Evolutionary conservation across 1,284 basidiomycete genomes (phyloP).

Genomic region (Irpex lacteus): DNA sequence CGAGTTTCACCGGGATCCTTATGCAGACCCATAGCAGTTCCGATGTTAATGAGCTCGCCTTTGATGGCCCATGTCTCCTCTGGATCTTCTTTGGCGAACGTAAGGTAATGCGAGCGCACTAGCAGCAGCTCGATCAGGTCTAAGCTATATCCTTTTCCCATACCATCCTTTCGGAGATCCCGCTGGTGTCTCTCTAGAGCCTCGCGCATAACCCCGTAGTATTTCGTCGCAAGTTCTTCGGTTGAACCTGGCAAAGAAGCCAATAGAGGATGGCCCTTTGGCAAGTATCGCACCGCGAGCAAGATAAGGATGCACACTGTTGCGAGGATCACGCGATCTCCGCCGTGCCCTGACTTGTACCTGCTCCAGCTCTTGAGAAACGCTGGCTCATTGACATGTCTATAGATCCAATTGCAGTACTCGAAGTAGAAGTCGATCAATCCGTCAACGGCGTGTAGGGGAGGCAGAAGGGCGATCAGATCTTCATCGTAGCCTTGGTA

Average conservation of each 20-base stretch:
- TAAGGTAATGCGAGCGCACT: constrained; percentile 66
- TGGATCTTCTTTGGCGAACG: constrained; percentile 66
- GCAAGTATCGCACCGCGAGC: constrained; percentile 68
- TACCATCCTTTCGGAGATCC: constrained; percentile 42
- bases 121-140: constrained; percentile 75
- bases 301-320: constrained; percentile 71
- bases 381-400: constrained; percentile 62
- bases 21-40: constrained; percentile 77
- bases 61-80: constrained; percentile 76
- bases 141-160: constrained; percentile 52
- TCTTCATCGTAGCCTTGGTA: constrained; percentile 55
- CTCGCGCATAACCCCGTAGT: constrained; percentile 62
- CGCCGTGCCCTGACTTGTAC: constrained; percentile 61
- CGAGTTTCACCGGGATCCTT: constrained; percentile 74
- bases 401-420: constrained; percentile 82
- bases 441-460: constrained; percentile 62
- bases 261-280: constrained; percentile 58
- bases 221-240: constrained; percentile 59
- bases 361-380: constrained; percentile 66
- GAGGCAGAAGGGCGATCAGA: constrained; percentile 63
- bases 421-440: constrained; percentile 76
- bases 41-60: constrained; percentile 70
- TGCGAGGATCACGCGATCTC: constrained; percentile 67
- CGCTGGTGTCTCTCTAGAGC: constrained; percentile 63
- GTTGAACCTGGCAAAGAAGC: constrained; percentile 41